Conservation (phyloP, 1,139 yeast species). For the Kodamaea plutei region DNA sequence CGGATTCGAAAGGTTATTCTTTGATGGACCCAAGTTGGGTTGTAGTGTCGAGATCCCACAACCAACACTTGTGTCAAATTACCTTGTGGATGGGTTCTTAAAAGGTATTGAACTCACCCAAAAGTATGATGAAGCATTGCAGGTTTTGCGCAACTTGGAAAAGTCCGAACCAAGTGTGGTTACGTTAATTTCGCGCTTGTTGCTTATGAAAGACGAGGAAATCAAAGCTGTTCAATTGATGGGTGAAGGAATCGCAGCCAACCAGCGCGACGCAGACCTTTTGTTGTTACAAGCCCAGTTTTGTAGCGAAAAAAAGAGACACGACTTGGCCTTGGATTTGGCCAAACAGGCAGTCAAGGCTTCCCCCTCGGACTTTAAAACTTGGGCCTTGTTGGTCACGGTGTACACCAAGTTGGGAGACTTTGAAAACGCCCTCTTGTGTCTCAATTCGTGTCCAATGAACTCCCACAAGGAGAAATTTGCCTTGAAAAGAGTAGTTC, state of each 20-base stretch:
- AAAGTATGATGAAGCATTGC: conserved; percentile 55
- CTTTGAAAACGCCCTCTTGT: conserved; percentile 70
- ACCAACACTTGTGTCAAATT: conserved; percentile 66
- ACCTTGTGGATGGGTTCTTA: conserved; percentile 71
- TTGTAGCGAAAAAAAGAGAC: conserved; percentile 59
- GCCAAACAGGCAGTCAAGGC: conserved; percentile 75
- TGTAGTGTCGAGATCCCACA: conserved; percentile 66
- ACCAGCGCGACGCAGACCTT: conserved; percentile 62
- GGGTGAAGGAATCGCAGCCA: conserved; percentile 52
- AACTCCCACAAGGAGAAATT: conserved; percentile 65
- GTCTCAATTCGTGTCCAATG: conserved; percentile 93
- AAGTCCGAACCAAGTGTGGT: conserved; percentile 47
- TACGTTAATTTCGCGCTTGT: conserved; percentile 53
- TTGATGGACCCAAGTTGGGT: conserved; percentile 63
- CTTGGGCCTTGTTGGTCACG: conserved; percentile 76
- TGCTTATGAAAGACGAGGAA: conserved; percentile 63
- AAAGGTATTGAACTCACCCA: conserved; percentile 64
- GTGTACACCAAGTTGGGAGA: conserved; percentile 70
- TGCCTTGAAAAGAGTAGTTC: conserved; percentile 51
- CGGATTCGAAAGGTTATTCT: conserved; percentile 60
- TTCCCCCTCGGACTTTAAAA: conserved; percentile 77
- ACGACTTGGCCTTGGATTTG: conserved; percentile 68
- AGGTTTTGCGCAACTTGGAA: conserved; percentile 42
- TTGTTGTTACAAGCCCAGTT: conserved; percentile 66
- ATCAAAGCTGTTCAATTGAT: conserved; percentile 69